Evolutionary conservation across 2,329 filamentous ascomycete species (phyloP), one percentile per base, ranked within the genome.

Genomic region (Rhinocladiella similis): DNA sequence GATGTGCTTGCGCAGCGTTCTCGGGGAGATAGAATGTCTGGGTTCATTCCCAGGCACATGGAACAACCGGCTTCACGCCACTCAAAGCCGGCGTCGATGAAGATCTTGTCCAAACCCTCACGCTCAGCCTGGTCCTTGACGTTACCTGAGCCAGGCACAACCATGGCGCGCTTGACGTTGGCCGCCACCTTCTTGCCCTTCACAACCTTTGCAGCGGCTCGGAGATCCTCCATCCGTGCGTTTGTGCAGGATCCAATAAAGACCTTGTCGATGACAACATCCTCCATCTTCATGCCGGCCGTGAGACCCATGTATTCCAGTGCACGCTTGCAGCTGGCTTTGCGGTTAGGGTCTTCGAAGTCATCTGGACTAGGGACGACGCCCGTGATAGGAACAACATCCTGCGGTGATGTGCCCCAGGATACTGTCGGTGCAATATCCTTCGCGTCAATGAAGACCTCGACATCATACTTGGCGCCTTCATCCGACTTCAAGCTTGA

Each of bases 31-130:
- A 97, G 83, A 62, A 99, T 97, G 72, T 99, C 94, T 0, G 94
- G 93, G 80, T 99, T 99, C 93, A 99, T 99, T 72, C 94, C 94
- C 53, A 99, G 83, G 72, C 94, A 97, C 94, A 99, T 99, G 61
- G 90, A 96, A 83, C 94, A 99, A 48, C 94, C 94, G 64, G 94
- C 94, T 78, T 99, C 94, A 71, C 94, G 86, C 93, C 93, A 97
- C 73, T 97, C 93, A 65, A 97, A 97, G 6, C 94, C 94, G 47
- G 94, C 92, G 60, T 96, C 90, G 7, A 78, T 70, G 75, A 99
- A 97, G 70, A 97, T 89, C 79, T 91, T 90, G 76, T 97, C 90
- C 3, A 99, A 85, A 51, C 93, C 93, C 75, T 97, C 94, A 2
- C 83, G 79, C 75, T 99, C 93, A 5, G 94, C 94, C 73, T 91